These are phyloP conservation scores for Sphaerosporella brunnea DNA, from an alignment of 495 filamentous ascomycete genomes.

Conservation along the genomic window DNA sequence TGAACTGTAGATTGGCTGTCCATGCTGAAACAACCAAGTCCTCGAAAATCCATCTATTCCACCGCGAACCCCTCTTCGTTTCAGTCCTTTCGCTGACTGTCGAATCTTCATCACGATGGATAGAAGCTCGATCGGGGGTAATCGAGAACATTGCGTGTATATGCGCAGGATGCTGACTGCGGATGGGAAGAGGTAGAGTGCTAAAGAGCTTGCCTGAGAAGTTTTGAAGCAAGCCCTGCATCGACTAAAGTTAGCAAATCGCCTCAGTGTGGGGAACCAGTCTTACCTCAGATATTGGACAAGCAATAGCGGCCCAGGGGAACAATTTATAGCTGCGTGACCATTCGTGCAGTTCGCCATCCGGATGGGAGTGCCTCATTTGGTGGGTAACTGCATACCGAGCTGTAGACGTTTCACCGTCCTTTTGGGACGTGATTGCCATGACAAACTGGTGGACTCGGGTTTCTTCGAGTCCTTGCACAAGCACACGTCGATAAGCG, in stretches of 20 bases:
- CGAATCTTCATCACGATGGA: constrained; percentile 23
- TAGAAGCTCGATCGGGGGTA: constrained; percentile 28
- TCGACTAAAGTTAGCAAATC: neutral
- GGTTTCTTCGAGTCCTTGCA: constrained; percentile 11
- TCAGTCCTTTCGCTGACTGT: constrained; percentile 18
- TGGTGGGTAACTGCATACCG: constrained; percentile 25
- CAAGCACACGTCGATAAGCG: constrained; percentile 8
- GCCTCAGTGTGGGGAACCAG: neutral
- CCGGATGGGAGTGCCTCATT: constrained; percentile 12
- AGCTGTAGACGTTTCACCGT: neutral
- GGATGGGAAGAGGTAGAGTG: constrained; percentile 29
- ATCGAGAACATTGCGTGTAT: constrained; percentile 31
- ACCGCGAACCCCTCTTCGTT: constrained; percentile 19
- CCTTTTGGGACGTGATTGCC: neutral
- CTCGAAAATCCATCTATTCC: constrained; percentile 29
- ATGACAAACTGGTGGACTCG: constrained; percentile 1
- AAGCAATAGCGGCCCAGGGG: constrained; percentile 31
- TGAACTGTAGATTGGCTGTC: constrained; percentile 14
- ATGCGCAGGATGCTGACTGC: constrained; percentile 28
- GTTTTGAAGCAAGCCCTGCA: neutral
- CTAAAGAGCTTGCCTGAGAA: constrained; percentile 25
- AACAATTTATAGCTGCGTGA: constrained; percentile 27
- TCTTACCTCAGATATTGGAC: constrained; percentile 19
- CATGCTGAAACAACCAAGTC: constrained; percentile 26
- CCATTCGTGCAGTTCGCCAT: constrained; percentile 24